phyloP scores from a whole-genome alignment of 257 asterid species.

The Fraxinus americana region DNA sequence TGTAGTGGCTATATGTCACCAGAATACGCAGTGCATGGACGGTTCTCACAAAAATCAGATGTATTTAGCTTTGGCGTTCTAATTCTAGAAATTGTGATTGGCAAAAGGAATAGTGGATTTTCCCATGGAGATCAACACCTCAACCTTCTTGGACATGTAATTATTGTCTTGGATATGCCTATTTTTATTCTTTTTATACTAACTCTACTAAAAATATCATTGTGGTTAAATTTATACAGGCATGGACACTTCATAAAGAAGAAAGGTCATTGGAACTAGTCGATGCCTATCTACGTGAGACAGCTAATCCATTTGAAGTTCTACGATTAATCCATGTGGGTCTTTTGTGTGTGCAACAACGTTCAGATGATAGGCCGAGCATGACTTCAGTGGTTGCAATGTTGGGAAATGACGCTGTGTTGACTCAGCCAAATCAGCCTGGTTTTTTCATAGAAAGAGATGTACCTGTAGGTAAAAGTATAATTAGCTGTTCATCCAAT shows the following conservation, averaged over 20 bases:
- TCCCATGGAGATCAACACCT: slow-evolving; percentile 13
- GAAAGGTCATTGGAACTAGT: slow-evolving; percentile 21
- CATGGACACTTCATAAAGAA: slow-evolving; percentile 18
- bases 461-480: not conserved
- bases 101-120: slow-evolving; percentile 26
- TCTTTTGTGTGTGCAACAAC: slow-evolving; percentile 40
- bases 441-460: slow-evolving; percentile 36
- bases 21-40: slow-evolving; percentile 34
- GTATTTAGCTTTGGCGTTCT: slow-evolving; percentile 41
- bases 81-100: slow-evolving; percentile 26
- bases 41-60: slow-evolving; percentile 37
- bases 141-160: slow-evolving; percentile 28
- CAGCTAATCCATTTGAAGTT: slow-evolving; percentile 22
- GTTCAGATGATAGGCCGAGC: slow-evolving; percentile 39
- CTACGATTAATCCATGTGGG: slow-evolving; percentile 41
- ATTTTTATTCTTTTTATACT: not conserved
- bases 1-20: slow-evolving; percentile 50
- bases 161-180: not conserved
- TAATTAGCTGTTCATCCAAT: slow-evolving; percentile 15
- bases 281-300: slow-evolving; percentile 17
- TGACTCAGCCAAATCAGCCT: slow-evolving; percentile 38
- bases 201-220: not conserved
- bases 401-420: slow-evolving; percentile 31
- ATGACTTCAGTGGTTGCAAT: slow-evolving; percentile 41
- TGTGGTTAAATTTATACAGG: not conserved